Percentiles rank a stretch among this genome's conserved stretches.
phyloP scores from a whole-genome alignment of 805 yeast genomes.

The Saccharomycopsis javanensis region DNA sequence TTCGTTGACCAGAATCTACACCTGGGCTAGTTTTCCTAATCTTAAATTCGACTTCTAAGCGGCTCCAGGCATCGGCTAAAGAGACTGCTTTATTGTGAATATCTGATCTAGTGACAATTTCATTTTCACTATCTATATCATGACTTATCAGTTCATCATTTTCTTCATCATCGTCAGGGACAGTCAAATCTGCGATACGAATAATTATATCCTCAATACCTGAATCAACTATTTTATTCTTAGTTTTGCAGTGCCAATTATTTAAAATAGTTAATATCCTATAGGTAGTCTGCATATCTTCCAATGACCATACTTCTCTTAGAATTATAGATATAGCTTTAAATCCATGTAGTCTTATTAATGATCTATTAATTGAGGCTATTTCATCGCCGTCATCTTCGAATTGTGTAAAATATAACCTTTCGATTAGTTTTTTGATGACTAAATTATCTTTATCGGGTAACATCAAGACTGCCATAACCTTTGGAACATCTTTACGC shows the following conservation, averaged over 20 bases:
- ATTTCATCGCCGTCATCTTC: slow-evolving; percentile 22
- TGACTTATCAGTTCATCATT: not conserved
- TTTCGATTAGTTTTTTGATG: slow-evolving; percentile 53
- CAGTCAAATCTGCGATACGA: slow-evolving; percentile 26
- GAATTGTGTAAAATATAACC: slow-evolving; percentile 49
- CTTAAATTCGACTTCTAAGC: not conserved
- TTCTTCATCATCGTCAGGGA: slow-evolving; percentile 14
- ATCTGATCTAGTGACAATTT: not conserved
- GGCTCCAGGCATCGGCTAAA: not conserved
- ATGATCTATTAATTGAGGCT: slow-evolving; percentile 37
- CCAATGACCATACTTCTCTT: slow-evolving; percentile 28
- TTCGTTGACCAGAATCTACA: not conserved
- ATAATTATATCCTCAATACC: slow-evolving; percentile 58
- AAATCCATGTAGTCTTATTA: slow-evolving; percentile 80
- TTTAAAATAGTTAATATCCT: slow-evolving; percentile 48
- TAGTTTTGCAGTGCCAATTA: slow-evolving; percentile 63
- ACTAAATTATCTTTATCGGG: slow-evolving; percentile 53
- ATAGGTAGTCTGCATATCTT: slow-evolving; percentile 14
- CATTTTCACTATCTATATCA: not conserved
- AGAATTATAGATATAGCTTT: slow-evolving; percentile 61
- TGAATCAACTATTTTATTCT: slow-evolving; percentile 66
- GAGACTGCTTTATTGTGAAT: not conserved
- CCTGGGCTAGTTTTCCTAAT: not conserved
- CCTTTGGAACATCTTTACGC: slow-evolving; percentile 53
- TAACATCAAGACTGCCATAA: slow-evolving; percentile 75